Base-by-base conservation (phyloP, 192 early-diverging fungal genomes). In the Coemansia asiatica region DNA sequence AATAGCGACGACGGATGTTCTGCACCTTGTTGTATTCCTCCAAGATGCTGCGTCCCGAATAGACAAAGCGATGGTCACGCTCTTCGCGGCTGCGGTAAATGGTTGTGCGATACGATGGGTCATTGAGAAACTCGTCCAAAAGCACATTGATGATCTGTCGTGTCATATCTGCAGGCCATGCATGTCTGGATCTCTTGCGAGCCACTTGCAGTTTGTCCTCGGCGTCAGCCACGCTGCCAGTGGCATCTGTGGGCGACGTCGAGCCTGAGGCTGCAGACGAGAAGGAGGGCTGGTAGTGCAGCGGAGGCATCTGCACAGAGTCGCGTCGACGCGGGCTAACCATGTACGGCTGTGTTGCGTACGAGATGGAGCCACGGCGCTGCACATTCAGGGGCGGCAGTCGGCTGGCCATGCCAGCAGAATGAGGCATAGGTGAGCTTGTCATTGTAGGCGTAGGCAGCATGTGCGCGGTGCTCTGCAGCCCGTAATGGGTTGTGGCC, bases 21-120 rank as follows among this genome's bases (percentile, higher is more conserved):
- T 79, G 76, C 22, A 79, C 60, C 64, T 79, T 79, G 68, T 79
- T 79, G 68, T 79, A 79, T 44, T 79, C 76, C 33, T 79, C 71
- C 40, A 79, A 40, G 22, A 79, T 74, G 19, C 58, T 70, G 8
- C 76, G 67, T 0, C 76, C 76, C 10, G 76, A 79, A 2, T 60
- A 29, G 16, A 35, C 31, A 48, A 79, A 79, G 13, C 76, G 60
- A 38, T 64, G 61, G 65, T 79, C 76, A 47, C 76, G 76, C 53
- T 79, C 76, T 8, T 79, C 76, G 51, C 76, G 76, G 53, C 76
- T 79, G 4, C 76, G 64, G 58, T 79, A 79, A n/a, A 79, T 79
- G 15, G 71, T 79, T 6, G 76, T 79, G 36, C 67, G 76, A 68
- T 66, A 79, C 19, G 57, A 38, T 1, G 76, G 56, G 65, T 71